These are phyloP conservation scores for Fusarium decemcellulare DNA, from an alignment of 2,329 filamentous ascomycete species.

Conservation along the genomic window DNA sequence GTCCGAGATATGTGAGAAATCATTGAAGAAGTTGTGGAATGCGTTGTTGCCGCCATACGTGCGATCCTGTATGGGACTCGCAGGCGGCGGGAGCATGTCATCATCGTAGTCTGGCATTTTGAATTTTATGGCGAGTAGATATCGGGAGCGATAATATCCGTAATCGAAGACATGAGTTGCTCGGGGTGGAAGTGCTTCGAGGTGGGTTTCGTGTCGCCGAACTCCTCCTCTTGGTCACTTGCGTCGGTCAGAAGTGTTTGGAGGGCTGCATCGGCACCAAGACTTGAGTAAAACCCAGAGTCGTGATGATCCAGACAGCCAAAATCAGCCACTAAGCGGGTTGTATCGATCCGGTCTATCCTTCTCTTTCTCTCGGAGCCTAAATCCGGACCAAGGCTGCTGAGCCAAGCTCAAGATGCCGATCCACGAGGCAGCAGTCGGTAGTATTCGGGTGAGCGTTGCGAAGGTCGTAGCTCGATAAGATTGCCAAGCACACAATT, in stretches of 20 bases:
- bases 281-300: constrained; percentile 4
- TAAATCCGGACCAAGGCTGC: background rate
- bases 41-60: constrained; percentile 76
- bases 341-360: background rate
- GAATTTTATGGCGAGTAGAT: constrained; percentile 41
- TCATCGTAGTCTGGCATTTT: constrained; percentile 51
- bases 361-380: constrained; percentile 16
- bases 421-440: constrained; percentile 11
- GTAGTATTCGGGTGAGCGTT: background rate
- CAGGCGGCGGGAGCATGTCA: constrained; percentile 60
- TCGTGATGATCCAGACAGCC: background rate
- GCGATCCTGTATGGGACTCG: constrained; percentile 52
- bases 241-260: constrained; percentile 17
- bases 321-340: constrained; percentile 3
- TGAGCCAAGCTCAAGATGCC: constrained; percentile 4
- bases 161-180: constrained; percentile 47
- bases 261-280: constrained; percentile 23
- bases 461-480: constrained; percentile 1
- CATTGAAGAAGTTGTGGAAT: constrained; percentile 82
- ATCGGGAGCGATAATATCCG: constrained; percentile 39
- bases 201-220: constrained; percentile 34
- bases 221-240: constrained; percentile 35
- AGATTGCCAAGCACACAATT: background rate
- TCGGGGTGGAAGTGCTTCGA: constrained; percentile 23
- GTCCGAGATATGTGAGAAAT: constrained; percentile 75